A percentile compares a stretch with the other conserved stretches of the same genome.
Conservation (phyloP, 2,329 filamentous ascomycete genomes). For the Fonsecaea monophora region DNA sequence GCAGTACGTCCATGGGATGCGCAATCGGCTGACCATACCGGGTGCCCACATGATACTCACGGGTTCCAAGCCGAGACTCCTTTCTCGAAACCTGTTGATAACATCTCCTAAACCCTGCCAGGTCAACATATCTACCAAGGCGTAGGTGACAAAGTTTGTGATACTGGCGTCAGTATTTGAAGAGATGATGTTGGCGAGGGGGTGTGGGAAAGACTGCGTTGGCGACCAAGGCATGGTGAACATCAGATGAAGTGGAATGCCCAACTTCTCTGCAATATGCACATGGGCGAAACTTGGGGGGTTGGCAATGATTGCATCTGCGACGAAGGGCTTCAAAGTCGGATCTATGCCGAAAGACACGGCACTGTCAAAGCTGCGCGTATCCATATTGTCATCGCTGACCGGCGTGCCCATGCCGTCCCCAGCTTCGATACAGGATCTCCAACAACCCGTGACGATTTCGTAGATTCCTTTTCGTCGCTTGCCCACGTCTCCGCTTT, state of each 20-base stretch:
- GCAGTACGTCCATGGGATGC: constrained; percentile 87
- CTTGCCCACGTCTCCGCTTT: constrained; percentile 77
- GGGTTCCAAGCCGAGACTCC: constrained; percentile 74
- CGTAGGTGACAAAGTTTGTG: constrained; percentile 83
- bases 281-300: constrained; percentile 79
- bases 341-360: constrained; percentile 52
- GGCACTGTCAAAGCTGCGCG: constrained; percentile 45
- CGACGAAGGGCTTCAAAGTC: constrained; percentile 71
- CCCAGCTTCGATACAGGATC: constrained; percentile 80
- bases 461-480: constrained; percentile 76
- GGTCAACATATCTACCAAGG: constrained; percentile 86
- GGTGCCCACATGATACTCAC: constrained; percentile 84
- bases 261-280: constrained; percentile 79
- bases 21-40: constrained; percentile 75
- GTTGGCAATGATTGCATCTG: constrained; percentile 87
- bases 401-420: constrained; percentile 65
- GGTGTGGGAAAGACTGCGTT: constrained; percentile 84
- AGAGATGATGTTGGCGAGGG: constrained; percentile 79
- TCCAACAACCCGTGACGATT: constrained; percentile 85
- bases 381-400: constrained; percentile 61
- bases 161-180: constrained; percentile 77
- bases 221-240: constrained; percentile 96
- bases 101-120: constrained; percentile 92
- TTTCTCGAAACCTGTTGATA: constrained; percentile 84
- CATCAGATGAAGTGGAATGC: constrained; percentile 82